These are phyloP conservation scores for Apiospora marii DNA, from an alignment of 2,329 filamentous ascomycete species.

Conservation along the genomic window DNA sequence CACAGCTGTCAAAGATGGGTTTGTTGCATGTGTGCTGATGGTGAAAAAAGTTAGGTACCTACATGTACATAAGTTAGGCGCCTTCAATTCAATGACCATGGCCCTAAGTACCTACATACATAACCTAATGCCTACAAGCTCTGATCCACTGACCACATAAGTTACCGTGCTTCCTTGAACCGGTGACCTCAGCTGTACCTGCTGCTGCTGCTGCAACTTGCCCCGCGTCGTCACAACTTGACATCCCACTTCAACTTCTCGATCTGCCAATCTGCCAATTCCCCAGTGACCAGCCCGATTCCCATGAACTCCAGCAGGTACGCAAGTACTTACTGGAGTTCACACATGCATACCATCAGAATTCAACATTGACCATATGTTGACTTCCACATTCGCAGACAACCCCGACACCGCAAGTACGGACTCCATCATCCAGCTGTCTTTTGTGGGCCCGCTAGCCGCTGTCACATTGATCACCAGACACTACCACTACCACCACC, in stretches of 20 bases:
- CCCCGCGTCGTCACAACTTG: constrained; percentile 17
- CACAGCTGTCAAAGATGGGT: not conserved
- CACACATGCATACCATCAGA: not conserved
- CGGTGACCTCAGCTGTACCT: constrained; percentile 1
- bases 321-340: not conserved
- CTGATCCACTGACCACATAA: no score
- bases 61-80: no score
- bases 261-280: constrained; percentile 1
- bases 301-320: constrained; percentile 3
- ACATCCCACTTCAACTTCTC: constrained; percentile 11
- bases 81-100: no score
- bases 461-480: constrained; percentile 17
- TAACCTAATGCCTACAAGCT: not conserved
- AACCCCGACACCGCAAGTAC: constrained; percentile 8
- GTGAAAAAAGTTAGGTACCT: not conserved
- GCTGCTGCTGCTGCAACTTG: constrained; percentile 15
- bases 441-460: not conserved
- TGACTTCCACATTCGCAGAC: not conserved
- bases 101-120: no score
- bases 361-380: not conserved
- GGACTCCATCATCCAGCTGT: not conserved
- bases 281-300: not conserved
- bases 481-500: not conserved
- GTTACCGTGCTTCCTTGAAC: not conserved
- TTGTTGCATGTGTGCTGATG: not conserved